Evolutionary conservation across 129 eudicot species (phyloP).

Genomic region (Calendula officinalis): DNA sequence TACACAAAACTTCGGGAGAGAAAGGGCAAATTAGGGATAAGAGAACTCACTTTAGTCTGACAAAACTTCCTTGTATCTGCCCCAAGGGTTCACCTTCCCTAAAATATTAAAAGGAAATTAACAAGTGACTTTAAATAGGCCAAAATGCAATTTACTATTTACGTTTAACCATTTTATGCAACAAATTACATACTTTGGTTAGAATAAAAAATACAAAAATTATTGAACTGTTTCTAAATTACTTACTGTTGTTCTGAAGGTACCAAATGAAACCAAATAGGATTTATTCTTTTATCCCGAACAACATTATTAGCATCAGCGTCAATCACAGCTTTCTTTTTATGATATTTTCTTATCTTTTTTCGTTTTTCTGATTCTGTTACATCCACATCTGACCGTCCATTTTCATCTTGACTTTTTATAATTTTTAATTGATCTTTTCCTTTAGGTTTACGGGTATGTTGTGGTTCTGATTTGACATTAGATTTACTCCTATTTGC

Average conservation of each 20-base stretch:
- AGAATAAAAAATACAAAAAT: no score
- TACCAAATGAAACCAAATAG: conserved; percentile 75
- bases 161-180: no score
- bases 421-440: conserved; percentile 33
- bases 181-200: no score
- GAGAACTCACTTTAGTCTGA: conserved; percentile 73
- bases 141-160: no score
- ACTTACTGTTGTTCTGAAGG: conserved; percentile 69
- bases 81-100: conserved; percentile 76
- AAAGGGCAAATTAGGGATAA: not conserved
- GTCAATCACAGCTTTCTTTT: conserved; percentile 50
- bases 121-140: no score
- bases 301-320: conserved; percentile 38
- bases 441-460: conserved; percentile 45
- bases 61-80: conserved; percentile 69
- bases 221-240: not conserved
- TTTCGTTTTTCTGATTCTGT: conserved; percentile 58
- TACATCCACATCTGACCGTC: conserved; percentile 37
- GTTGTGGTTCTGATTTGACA: conserved; percentile 43
- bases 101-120: conserved; percentile 14
- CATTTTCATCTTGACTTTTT: conserved; percentile 56
- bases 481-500: conserved; percentile 73
- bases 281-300: conserved; percentile 45
- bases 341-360: conserved; percentile 47
- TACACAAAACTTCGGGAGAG: not conserved